phyloP scores from a whole-genome alignment of 768 basidiomycete genomes.

The Lactarius sanguifluus region DNA sequence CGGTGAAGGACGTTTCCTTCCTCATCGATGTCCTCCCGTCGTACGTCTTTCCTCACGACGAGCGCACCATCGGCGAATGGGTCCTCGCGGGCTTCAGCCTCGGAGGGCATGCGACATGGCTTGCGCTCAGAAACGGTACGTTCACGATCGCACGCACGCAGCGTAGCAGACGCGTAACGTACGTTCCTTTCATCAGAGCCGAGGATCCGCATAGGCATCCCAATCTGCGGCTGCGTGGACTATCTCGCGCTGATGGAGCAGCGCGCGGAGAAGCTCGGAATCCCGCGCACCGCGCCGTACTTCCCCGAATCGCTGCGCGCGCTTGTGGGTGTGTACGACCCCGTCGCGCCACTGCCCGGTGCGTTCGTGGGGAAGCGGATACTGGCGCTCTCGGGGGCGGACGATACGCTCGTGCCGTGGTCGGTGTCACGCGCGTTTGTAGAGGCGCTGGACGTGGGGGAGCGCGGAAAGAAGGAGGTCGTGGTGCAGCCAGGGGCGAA shows the following conservation, averaged over 20 bases:
- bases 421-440: constrained; percentile 35
- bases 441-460: constrained; percentile 34
- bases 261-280: constrained; percentile 48
- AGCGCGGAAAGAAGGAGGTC: constrained; percentile 36
- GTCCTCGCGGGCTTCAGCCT: constrained; percentile 74
- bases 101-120: constrained; percentile 85
- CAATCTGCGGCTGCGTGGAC: constrained; percentile 68
- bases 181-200: constrained; percentile 37
- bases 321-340: constrained; percentile 49
- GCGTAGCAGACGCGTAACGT: neutral
- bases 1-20: constrained; percentile 73
- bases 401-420: constrained; percentile 41
- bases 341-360: constrained; percentile 45
- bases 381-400: constrained; percentile 62
- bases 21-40: constrained; percentile 77
- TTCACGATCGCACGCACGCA: neutral
- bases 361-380: constrained; percentile 73
- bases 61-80: constrained; percentile 64
- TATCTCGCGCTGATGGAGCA: constrained; percentile 54
- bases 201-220: constrained; percentile 44
- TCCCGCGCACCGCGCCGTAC: constrained; percentile 50
- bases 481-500: constrained; percentile 35
- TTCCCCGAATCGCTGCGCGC: constrained; percentile 55
- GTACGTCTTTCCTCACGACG: constrained; percentile 67
- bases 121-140: constrained; percentile 54